Evolutionary conservation across 192 early-diverging fungal species (phyloP).

Genomic region (Chytriomyces confervae): DNA sequence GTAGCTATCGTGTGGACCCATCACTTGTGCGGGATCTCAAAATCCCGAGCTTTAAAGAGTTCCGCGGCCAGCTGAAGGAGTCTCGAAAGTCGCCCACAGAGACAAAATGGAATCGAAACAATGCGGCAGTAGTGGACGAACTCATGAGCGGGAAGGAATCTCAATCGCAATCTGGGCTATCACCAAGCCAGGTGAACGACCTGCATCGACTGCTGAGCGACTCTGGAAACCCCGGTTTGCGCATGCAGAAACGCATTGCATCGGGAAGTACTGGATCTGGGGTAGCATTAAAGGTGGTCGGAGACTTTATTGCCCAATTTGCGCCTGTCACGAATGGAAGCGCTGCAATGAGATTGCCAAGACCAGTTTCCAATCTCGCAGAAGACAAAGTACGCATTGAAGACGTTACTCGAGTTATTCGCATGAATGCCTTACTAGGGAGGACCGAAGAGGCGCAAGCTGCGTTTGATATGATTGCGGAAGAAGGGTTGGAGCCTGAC

Average conservation of each 20-base stretch:
- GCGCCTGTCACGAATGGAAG: not conserved
- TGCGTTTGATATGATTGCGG: conserved; percentile 69
- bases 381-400: conserved; percentile 21
- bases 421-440: conserved; percentile 64
- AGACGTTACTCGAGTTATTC: conserved; percentile 45
- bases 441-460: conserved; percentile 66
- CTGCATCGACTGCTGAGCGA: conserved; percentile 8
- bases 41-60: conserved; percentile 19
- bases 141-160: not conserved
- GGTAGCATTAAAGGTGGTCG: conserved; percentile 15
- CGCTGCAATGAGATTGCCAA: not conserved
- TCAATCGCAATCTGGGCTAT: conserved; percentile 18
- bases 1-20: not conserved
- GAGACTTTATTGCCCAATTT: conserved; percentile 17
- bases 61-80: not conserved
- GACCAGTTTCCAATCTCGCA: not conserved
- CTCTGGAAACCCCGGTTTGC: not conserved
- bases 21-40: not conserved
- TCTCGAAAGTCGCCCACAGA: not conserved
- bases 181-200: conserved; percentile 6
- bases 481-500: conserved; percentile 67
- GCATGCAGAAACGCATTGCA: not conserved
- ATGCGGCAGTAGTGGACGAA: not conserved
- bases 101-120: not conserved
- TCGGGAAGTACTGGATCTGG: not conserved